Base-by-base conservation (phyloP, 805 yeast species). In the Brettanomyces sp. region DNA sequence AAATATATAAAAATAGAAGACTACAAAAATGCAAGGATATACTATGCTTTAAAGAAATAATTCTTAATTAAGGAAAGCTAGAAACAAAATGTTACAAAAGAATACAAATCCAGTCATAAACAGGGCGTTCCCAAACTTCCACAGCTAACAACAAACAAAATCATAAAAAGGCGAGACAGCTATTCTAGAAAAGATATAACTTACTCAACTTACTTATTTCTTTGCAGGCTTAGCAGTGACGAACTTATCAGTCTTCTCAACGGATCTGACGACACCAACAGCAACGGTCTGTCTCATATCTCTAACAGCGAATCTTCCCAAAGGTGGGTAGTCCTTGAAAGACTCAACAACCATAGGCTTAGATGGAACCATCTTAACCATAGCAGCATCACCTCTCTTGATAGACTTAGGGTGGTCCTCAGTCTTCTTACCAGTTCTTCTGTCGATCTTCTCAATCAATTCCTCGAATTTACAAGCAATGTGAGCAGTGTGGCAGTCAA, bases 281-380 rank as follows among this genome's bases (percentile, higher is more conserved):
- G 97, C 97, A 66, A 90, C 97, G 65, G 97, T 90, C 79, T 89
- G 96, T 85, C 97, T 86, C 97, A 89, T 89, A 78, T 89, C 97
- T 85, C 97, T 90, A 81, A 89, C 96, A 71, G 91, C 91, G 76
- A 91, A 78, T 83, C 98, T 89, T 76, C 96, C 93, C 72, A 91
- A 74, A 76, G 95, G 96, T 70, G 91, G 96, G 82, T 91, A 89
- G 68, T 88, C 93, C 67, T 81, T 74, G 82, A 81, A 91, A 60
- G 91, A 79, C 76, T 91, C 96, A 59, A 90, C 95, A 73, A 96
- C 90, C 77, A 91, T 79, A 64, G 95, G 90, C 79, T 85, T 89
- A 63, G 85, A 69, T 61, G 91, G 85, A 63, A 88, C 81, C 76
- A 90, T 78, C 67, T 81, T 82, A 59, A 93, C 96, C 67, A 88